Conservation (phyloP, 177 flowering plant genomes). For the Vitis hybrid region DNA sequence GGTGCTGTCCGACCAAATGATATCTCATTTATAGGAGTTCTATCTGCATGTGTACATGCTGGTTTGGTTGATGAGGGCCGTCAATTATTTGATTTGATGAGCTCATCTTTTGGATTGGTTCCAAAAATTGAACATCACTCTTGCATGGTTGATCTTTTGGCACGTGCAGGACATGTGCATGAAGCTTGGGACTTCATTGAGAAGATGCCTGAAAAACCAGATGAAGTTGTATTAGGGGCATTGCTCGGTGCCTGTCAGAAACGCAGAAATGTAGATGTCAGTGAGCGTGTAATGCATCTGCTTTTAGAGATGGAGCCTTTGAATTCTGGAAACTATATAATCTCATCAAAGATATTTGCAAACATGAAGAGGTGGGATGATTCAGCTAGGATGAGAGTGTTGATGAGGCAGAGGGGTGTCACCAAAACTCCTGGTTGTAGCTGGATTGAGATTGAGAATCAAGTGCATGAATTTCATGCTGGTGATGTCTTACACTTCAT, state of each 20-base stretch:
- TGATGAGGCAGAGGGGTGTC: constrained; percentile 66
- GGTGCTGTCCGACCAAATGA: constrained; percentile 43
- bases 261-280: constrained; percentile 41
- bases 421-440: constrained; percentile 75
- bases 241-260: constrained; percentile 74
- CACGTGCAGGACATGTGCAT: constrained; percentile 63
- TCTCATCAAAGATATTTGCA: constrained; percentile 67
- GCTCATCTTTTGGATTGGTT: constrained; percentile 40
- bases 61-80: constrained; percentile 73
- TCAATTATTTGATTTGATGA: constrained; percentile 49
- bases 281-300: constrained; percentile 47
- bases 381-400: constrained; percentile 60
- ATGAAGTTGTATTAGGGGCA: constrained; percentile 61
- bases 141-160: constrained; percentile 79
- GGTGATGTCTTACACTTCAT: constrained; percentile 36
- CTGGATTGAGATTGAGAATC: constrained; percentile 57
- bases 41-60: constrained; percentile 82
- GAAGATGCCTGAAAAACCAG: constrained; percentile 72
- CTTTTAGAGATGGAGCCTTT: constrained; percentile 59
- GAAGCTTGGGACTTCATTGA: constrained; percentile 71
- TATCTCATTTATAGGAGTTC: constrained; percentile 63
- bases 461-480: constrained; percentile 54
- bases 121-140: constrained; percentile 81
- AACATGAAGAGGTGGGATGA: constrained; percentile 58
- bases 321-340: constrained; percentile 69